Evolutionary conservation across 805 yeast species (phyloP).

Genomic region (Suhomyces tanzawaensis): DNA sequence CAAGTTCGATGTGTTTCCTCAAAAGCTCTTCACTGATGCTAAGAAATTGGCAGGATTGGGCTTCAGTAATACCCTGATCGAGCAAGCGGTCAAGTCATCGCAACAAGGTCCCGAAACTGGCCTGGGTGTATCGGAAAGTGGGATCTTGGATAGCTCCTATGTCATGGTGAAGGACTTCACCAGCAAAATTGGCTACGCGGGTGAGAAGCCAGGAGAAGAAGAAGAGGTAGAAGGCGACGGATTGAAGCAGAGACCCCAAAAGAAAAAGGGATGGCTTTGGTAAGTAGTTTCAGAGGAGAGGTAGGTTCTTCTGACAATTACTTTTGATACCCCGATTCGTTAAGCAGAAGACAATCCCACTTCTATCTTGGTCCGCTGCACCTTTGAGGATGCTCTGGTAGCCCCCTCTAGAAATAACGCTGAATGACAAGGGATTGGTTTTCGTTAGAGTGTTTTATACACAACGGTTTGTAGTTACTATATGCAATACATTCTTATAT

Average conservation of each 20-base stretch:
- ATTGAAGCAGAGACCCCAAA: neutral
- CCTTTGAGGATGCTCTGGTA: too few relatives aligned
- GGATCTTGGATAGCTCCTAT: constrained; percentile 12
- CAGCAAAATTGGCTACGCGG: constrained; percentile 5
- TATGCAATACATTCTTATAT: neutral
- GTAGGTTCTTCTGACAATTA: too few relatives aligned
- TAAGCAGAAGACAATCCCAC: too few relatives aligned
- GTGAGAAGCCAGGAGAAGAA: constrained; percentile 1
- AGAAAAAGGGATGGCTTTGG: constrained; percentile 14
- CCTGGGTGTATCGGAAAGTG: neutral
- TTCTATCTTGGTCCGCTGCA: too few relatives aligned
- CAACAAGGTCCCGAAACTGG: constrained; percentile 1
- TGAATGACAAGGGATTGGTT: too few relatives aligned
- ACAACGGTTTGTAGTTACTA: neutral
- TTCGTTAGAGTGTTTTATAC: neutral
- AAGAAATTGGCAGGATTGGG: neutral
- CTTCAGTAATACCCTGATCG: neutral
- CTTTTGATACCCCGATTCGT: too few relatives aligned
- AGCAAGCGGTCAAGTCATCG: neutral
- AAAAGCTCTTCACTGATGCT: neutral
- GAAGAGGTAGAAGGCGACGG: constrained; percentile 8
- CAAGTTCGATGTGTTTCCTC: constrained; percentile 1
- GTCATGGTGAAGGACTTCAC: constrained; percentile 13
- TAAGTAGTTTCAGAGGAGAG: too few relatives aligned
- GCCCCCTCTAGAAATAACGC: too few relatives aligned